Conservation (phyloP, 2,329 filamentous ascomycete genomes). For the Mollisia scopiformis region DNA sequence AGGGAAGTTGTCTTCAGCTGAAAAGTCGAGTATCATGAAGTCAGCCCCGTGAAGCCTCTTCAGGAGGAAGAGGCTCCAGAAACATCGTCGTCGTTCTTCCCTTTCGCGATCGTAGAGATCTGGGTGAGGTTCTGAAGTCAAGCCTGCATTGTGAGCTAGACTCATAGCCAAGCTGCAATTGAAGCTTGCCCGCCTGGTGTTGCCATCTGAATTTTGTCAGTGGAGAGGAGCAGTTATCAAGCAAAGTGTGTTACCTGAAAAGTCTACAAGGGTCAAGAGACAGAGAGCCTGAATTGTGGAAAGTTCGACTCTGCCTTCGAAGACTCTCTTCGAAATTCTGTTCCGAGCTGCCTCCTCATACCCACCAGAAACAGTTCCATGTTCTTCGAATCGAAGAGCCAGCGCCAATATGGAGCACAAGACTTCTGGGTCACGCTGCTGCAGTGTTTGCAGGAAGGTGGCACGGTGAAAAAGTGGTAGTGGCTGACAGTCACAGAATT, state of each 20-base stretch:
- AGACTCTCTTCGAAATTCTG: conserved; percentile 39
- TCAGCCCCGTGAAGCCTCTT: conserved; percentile 39
- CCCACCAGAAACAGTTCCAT: conserved; percentile 30
- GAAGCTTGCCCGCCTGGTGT: conserved; percentile 46
- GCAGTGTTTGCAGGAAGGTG: conserved; percentile 44
- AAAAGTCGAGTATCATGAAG: conserved; percentile 43
- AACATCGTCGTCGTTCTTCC: conserved; percentile 38
- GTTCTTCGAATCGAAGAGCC: conserved; percentile 44
- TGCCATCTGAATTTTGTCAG: conserved; percentile 41
- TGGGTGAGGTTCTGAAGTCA: conserved; percentile 40
- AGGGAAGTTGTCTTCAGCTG: conserved; percentile 40
- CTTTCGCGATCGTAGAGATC: conserved; percentile 21
- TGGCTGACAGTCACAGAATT: conserved; percentile 53
- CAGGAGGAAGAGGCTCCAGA: conserved; percentile 39
- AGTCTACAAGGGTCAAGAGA: conserved; percentile 42
- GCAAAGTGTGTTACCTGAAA: conserved; percentile 34
- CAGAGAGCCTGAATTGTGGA: conserved; percentile 44
- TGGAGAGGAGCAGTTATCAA: neutral
- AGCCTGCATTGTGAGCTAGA: conserved; percentile 46
- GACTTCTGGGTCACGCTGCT: conserved; percentile 41
- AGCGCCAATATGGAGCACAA: conserved; percentile 43
- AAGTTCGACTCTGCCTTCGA: conserved; percentile 40
- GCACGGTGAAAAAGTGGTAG: conserved; percentile 48
- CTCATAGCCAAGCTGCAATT: conserved; percentile 49
- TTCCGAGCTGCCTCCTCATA: conserved; percentile 40